phyloP scores from a whole-genome alignment of 73 alveolate genomes.

The Durusdinium trenchii region DNA sequence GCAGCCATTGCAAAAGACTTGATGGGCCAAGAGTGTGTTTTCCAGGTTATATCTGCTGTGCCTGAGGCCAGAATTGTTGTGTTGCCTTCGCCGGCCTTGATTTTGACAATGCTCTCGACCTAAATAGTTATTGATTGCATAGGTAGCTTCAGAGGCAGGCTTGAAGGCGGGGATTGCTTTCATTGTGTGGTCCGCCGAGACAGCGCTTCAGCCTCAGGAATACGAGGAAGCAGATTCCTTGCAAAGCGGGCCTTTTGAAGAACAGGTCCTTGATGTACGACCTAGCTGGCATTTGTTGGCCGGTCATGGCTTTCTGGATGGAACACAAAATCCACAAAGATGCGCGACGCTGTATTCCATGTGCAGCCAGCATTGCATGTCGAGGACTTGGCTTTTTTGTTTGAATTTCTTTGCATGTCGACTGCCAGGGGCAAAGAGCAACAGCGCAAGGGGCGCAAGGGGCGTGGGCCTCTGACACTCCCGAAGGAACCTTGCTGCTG shows the following conservation, averaged over 20 bases:
- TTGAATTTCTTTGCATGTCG: not conserved
- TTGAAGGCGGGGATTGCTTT: not conserved
- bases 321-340: not conserved
- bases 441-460: not conserved
- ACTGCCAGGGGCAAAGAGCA: not conserved
- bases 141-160: constrained; percentile 4
- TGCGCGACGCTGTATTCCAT: too few relatives aligned
- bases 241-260: not conserved
- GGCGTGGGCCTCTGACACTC: constrained; percentile 30
- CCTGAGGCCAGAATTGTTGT: not conserved
- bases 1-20: not conserved
- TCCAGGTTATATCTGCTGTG: not conserved
- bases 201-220: not conserved
- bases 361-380: too few relatives aligned
- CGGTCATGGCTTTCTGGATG: too few relatives aligned
- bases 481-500: constrained; percentile 20
- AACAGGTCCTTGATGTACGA: not conserved
- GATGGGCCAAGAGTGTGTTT: not conserved
- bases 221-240: not conserved
- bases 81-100: not conserved
- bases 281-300: too few relatives aligned
- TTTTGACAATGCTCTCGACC: not conserved
- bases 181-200: not conserved
- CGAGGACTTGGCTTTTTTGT: not conserved
- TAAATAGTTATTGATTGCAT: too few relatives aligned